These are phyloP conservation scores for Kwoniella bestiolae DNA, from an alignment of 768 basidiomycete genomes.

Conservation along the genomic window DNA sequence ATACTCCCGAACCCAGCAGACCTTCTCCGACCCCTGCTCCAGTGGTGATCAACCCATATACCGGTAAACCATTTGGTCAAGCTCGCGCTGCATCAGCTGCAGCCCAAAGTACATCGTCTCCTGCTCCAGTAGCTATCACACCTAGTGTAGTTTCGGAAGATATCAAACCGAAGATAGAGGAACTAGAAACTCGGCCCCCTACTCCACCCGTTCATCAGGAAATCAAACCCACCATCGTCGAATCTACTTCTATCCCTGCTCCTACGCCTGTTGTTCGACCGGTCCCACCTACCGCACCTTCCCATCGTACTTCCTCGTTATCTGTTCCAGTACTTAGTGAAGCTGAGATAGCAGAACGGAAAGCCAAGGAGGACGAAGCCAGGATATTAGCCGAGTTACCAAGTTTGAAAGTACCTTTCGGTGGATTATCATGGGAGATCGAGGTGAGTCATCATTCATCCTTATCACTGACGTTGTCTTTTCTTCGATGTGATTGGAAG, in stretches of 20 bases:
- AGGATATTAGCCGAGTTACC: constrained; percentile 43
- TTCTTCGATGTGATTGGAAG: not conserved
- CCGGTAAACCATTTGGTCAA: constrained; percentile 12
- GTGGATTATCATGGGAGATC: constrained; percentile 30
- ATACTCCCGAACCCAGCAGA: constrained; percentile 15
- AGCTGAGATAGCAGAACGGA: constrained; percentile 27
- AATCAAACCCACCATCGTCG: not conserved
- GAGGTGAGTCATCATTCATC: constrained; percentile 36
- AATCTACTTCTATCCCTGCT: not conserved
- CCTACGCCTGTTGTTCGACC: no score
- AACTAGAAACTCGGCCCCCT: constrained; percentile 1
- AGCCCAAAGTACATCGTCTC: constrained; percentile 4
- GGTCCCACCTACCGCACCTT: not conserved
- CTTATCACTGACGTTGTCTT: not conserved
- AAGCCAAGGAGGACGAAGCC: constrained; percentile 30
- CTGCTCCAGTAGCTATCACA: not conserved
- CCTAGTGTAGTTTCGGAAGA: constrained; percentile 5
- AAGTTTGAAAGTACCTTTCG: constrained; percentile 26
- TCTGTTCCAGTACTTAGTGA: constrained; percentile 9
- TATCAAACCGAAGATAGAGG: constrained; percentile 9
- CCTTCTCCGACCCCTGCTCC: not conserved
- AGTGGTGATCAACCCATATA: constrained; percentile 12
- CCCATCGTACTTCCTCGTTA: not conserved
- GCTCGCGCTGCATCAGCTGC: constrained; percentile 3
- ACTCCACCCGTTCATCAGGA: constrained; percentile 9